Base-by-base conservation (phyloP, 257 asterid genomes). In the Mitragyna speciosa region DNA sequence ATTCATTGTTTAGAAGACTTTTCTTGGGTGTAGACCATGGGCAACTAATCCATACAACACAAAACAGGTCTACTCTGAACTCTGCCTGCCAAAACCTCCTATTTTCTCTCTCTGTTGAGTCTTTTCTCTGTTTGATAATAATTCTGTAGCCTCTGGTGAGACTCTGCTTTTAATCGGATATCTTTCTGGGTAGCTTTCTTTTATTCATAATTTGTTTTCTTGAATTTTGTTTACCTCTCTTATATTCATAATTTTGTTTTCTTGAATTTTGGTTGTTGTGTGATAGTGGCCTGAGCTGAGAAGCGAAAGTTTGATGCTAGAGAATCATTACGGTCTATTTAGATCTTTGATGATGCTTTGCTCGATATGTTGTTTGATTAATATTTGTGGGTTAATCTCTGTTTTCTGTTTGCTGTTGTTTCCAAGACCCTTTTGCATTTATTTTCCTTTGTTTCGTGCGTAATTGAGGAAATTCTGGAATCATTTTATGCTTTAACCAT, bases 1-100 rank as follows among this genome's bases (percentile, higher is more conserved):
- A 81, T 83, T 64, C 89, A 87, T 82, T 83, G 75, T 84, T 26
- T 24, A 63, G 88, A 78, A 84, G 91, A 89, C 96, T 90, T 87
- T 89, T 91, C 95, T 87, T 79, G 85, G 39, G 26, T 72, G 59
- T 74, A 79, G 81, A 65, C 72, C 47, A 41, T 47, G 24, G 30
- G 47, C 65, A 54, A 24, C 43, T 22, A 12, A 9, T 9, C 75
- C 39, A n/a, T 6, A 51, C 79, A 51, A 64, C 7, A 64, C 61
- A 59, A 26, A 79, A 67, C 76, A 82, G 76, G 61, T 64, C 71
- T 76, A 56, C 76, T 48, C 80, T n/a, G 52, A 2, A 8, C 48
- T 41, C 68, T 6, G 4, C 45, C 41, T 31, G 22, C 56, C 48
- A 45, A 45, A 76, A 17, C 73, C 39, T 63, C 76, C 31, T 30